Evolutionary conservation across 495 filamentous ascomycete species (phyloP).

Genomic region (Clohesyomyces aquaticus): DNA sequence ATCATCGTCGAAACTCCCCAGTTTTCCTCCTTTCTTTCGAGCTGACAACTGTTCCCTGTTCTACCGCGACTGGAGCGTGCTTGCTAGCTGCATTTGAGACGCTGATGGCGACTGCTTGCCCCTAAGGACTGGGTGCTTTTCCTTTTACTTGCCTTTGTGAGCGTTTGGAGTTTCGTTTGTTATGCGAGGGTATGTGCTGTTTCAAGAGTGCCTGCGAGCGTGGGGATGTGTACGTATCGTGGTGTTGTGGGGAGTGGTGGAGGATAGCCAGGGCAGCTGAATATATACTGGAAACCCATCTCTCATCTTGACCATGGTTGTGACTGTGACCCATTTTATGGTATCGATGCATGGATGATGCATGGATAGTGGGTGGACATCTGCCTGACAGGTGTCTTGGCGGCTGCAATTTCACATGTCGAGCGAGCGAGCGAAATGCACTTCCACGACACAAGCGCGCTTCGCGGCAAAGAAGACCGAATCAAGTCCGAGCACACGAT

Average conservation of each 20-base stretch:
- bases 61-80: constrained; percentile 11
- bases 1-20: background rate
- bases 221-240: background rate
- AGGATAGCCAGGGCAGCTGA: background rate
- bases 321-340: background rate
- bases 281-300: background rate
- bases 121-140: background rate
- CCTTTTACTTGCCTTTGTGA: background rate
- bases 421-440: background rate
- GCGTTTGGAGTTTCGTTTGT: background rate
- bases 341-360: no score
- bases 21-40: background rate
- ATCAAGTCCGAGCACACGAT: background rate
- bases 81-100: constrained; percentile 6
- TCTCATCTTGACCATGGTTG: background rate
- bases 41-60: background rate
- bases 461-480: background rate
- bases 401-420: constrained; percentile 14
- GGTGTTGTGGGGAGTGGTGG: background rate
- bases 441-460: background rate
- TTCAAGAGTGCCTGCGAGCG: background rate
- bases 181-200: background rate
- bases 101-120: constrained; percentile 2
- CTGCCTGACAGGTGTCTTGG: constrained; percentile 14
- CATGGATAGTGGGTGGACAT: no score